Evolutionary conservation across 371 early-diverging fungal species (phyloP), one percentile per base, ranked within the genome.

Genomic region (Mucor racemosus): DNA sequence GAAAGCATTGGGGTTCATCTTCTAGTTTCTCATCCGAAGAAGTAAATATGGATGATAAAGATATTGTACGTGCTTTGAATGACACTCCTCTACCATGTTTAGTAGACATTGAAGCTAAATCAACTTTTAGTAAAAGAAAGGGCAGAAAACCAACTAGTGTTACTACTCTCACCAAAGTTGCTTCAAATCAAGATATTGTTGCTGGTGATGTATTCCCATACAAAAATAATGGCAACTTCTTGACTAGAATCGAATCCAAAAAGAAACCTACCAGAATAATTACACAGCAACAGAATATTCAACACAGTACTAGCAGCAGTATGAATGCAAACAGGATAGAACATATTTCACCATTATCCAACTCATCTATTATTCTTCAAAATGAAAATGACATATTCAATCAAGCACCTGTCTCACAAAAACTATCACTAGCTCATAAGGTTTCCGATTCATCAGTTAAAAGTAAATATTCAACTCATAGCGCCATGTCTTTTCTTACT

Each of bases 1-100:
- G 65, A 38, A 50, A 42, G 9, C 66, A 70, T 19, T 70, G 71
- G 71, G 38, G 14, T n/a, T 60, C 56, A 11, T 42, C 26, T 36
- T 5, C 50, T 11, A 50, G 26, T 13, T 35, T 8, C 7, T 17
- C 41, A 17, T 10, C 46, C 41, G 67, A 62, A 13, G 35, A 58
- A 9, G 53, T 6, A 41, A 10, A 38, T 17, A 35, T 31, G 35
- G 7, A 15, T 5, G 40, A 44, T 5, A 53, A 34, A 7, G 41
- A 56, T 5, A 38, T 17, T 9, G 39, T 36, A 9, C 38, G 14
- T 0, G 39, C 35, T 53, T 35, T 38, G 15, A 15, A 34, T 13
- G 33, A 34, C 21, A 17, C 36, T 21, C 17, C 53, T 2, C 36
- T 53, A 1, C 62, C 62, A 36, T 54, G 62, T 19, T 15, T 62